phyloP scores from a whole-genome alignment of 306 rosid species.

The Citrullus amarus region DNA sequence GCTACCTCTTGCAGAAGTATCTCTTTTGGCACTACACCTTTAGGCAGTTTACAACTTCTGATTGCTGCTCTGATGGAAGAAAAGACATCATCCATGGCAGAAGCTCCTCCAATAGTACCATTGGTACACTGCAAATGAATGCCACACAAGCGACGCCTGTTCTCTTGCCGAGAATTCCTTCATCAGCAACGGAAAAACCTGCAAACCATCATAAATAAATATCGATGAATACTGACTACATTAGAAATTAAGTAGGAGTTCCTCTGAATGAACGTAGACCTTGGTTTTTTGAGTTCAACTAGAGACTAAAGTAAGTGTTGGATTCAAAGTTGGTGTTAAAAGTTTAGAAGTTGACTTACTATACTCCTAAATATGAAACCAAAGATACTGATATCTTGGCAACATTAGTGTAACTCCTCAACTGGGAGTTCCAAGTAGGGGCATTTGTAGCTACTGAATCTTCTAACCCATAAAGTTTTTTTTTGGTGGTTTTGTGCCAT shows the following conservation, averaged over 20 bases:
- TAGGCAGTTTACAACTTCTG: constrained; percentile 42
- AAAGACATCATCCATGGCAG: constrained; percentile 54
- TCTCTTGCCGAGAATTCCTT: constrained; percentile 48
- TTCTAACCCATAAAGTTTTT: too few species aligned
- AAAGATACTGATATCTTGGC: too few species aligned
- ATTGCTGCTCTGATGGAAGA: constrained; percentile 48
- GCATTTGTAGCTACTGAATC: too few species aligned
- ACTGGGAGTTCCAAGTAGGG: too few species aligned
- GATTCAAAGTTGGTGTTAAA: too few species aligned
- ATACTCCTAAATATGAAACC: too few species aligned
- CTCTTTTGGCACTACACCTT: constrained; percentile 55
- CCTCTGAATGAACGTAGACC: background rate
- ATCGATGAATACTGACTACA: background rate
- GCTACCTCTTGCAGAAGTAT: constrained; percentile 68
- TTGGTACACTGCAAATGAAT: constrained; percentile 77
- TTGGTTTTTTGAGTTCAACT: background rate
- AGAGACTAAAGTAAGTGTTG: too few species aligned
- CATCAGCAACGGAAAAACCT: constrained; percentile 76
- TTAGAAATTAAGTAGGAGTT: background rate
- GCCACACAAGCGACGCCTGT: constrained; percentile 86
- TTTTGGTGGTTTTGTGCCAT: too few species aligned
- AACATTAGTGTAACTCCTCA: too few species aligned
- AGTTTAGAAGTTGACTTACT: too few species aligned
- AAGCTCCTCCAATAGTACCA: constrained; percentile 54
- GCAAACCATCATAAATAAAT: constrained; percentile 8